Percentiles rank a stretch among this genome's conserved stretches.
These are phyloP conservation scores for Amanita pseudoporphyria DNA, from an alignment of 768 basidiomycete species.

Conservation along the genomic window DNA sequence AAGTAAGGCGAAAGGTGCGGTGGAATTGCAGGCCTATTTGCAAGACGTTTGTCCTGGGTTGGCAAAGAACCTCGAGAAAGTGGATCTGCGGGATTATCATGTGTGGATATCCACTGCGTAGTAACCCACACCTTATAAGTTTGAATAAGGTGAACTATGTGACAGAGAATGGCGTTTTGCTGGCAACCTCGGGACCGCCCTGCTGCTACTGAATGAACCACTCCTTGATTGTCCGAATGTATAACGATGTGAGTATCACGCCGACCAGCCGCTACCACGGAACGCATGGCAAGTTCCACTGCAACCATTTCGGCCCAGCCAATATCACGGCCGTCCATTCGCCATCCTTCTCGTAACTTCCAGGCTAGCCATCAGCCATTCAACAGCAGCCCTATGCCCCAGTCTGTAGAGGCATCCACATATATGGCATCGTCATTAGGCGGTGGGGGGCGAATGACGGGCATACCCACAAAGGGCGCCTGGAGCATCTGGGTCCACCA, in stretches of 20 bases:
- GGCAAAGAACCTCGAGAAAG: slow-evolving; percentile 15
- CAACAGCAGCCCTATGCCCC: slow-evolving; percentile 26
- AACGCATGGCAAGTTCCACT: slow-evolving; percentile 23
- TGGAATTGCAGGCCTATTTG: not conserved
- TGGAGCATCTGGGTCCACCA: slow-evolving; percentile 19
- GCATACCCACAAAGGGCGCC: slow-evolving; percentile 8
- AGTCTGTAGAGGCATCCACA: slow-evolving; percentile 28
- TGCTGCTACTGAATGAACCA: slow-evolving; percentile 16
- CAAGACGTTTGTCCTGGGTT: not conserved
- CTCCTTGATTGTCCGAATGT: slow-evolving; percentile 26
- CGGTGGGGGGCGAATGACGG: slow-evolving; percentile 9
- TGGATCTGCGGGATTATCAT: slow-evolving; percentile 13
- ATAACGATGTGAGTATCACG: slow-evolving; percentile 20
- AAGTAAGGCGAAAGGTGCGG: not conserved
- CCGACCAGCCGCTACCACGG: slow-evolving; percentile 15
- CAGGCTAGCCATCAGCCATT: slow-evolving; percentile 25
- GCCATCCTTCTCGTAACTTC: slow-evolving; percentile 20
- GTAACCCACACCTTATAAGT: slow-evolving; percentile 18
- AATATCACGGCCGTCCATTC: slow-evolving; percentile 18
- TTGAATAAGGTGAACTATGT: slow-evolving; percentile 16
- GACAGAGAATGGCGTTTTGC: slow-evolving; percentile 20
- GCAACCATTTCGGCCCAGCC: slow-evolving; percentile 36
- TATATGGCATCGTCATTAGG: slow-evolving; percentile 13
- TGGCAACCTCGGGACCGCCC: slow-evolving; percentile 18
- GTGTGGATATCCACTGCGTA: slow-evolving; percentile 17